phyloP scores from a whole-genome alignment of 1,284 basidiomycete genomes.

The Flammula alnicola region DNA sequence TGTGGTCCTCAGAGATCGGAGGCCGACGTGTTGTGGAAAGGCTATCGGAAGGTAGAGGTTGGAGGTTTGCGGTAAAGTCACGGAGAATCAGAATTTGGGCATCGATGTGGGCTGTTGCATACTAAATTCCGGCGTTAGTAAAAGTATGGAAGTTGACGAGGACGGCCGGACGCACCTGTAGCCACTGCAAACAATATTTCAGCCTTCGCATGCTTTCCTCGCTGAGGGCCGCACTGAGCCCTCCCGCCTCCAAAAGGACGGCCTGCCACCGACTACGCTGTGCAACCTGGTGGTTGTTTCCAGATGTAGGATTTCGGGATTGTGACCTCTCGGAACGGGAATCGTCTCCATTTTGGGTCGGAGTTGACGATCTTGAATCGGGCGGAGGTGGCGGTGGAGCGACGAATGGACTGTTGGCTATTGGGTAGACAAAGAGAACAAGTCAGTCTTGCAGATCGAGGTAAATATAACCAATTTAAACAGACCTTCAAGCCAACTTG shows the following conservation, averaged over 20 bases:
- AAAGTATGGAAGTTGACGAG: not conserved
- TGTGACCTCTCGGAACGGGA: not conserved
- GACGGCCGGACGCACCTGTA: constrained; percentile 62
- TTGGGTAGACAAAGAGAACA: not conserved
- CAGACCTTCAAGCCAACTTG: constrained; percentile 42
- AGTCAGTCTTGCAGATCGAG: not conserved
- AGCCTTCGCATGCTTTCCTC: constrained; percentile 89
- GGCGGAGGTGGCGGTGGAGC: constrained; percentile 31
- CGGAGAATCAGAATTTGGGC: constrained; percentile 85
- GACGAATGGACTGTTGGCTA: constrained; percentile 34
- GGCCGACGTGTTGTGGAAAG: constrained; percentile 33
- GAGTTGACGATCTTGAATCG: constrained; percentile 33
- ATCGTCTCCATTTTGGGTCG: constrained; percentile 29
- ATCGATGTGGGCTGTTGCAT: constrained; percentile 87
- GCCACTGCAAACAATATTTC: constrained; percentile 88
- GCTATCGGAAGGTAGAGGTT: constrained; percentile 43
- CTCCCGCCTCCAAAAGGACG: constrained; percentile 87
- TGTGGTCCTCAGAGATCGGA: constrained; percentile 46
- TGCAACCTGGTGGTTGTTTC: constrained; percentile 46
- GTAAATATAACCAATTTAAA: constrained; percentile 7
- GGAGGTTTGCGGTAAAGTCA: constrained; percentile 78
- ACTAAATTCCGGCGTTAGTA: constrained; percentile 52
- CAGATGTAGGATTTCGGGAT: constrained; percentile 7
- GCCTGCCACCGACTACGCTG: constrained; percentile 83
- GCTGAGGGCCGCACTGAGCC: constrained; percentile 85